Evolutionary conservation across 495 filamentous ascomycete species (phyloP).

Genomic region (Penicillium fimorum): DNA sequence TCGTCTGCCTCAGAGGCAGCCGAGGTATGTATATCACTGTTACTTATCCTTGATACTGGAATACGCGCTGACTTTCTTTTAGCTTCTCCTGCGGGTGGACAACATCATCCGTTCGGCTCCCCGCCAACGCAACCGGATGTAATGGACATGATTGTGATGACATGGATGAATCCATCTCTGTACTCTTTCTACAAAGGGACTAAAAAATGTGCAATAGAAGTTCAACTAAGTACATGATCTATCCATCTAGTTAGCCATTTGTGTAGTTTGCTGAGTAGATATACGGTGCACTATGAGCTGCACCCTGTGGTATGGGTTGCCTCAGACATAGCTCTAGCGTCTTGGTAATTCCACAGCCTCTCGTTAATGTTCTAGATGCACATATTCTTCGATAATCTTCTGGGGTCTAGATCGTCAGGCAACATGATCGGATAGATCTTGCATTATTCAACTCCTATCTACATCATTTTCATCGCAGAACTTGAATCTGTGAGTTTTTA

Average conservation of each 20-base stretch:
- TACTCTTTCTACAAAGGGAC: conserved; percentile 16
- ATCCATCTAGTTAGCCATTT: neutral
- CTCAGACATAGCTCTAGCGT: neutral
- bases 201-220: conserved; percentile 18
- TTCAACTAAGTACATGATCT: conserved; percentile 14
- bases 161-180: conserved; percentile 21
- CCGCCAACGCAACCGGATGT: conserved; percentile 71
- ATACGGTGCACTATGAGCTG: neutral
- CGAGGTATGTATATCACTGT: conserved; percentile 59
- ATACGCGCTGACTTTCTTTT: conserved; percentile 4
- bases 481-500: neutral
- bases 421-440: neutral
- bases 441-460: no score
- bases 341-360: neutral
- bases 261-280: neutral
- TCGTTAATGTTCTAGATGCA: neutral
- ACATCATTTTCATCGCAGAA: neutral
- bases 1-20: conserved; percentile 93
- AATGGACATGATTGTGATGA: conserved; percentile 27
- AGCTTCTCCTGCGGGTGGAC: conserved; percentile 80
- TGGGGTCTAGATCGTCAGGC: neutral
- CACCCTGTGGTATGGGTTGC: neutral
- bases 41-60: neutral
- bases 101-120: conserved; percentile 83
- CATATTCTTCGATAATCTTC: neutral